phyloP scores from a whole-genome alignment of 495 filamentous ascomycete species.

The Hypoxylon crocopeplum region DNA sequence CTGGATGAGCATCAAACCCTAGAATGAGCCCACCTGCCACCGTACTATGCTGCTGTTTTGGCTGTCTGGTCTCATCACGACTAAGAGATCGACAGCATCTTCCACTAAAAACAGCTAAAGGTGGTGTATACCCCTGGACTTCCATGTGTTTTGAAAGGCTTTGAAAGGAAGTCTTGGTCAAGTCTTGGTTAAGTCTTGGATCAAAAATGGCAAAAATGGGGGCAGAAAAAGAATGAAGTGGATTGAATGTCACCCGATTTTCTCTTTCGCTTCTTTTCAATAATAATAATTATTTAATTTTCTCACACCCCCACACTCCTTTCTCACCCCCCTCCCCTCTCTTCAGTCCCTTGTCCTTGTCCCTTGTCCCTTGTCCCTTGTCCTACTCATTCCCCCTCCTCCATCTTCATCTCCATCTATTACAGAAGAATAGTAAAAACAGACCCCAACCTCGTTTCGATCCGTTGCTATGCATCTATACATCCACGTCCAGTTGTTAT shows the following conservation, averaged over 20 bases:
- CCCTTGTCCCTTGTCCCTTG: background rate
- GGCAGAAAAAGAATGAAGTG: background rate
- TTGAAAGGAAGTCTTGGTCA: background rate
- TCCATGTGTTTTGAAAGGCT: constrained; percentile 2
- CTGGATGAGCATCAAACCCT: too few relatives aligned
- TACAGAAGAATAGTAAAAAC: too few relatives aligned
- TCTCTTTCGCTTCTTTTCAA: constrained; percentile 1
- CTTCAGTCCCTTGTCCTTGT: too few relatives aligned
- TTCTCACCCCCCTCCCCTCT: background rate
- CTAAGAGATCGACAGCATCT: constrained; percentile 6
- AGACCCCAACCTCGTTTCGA: background rate
- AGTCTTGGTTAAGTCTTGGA: background rate
- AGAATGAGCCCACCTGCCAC: too few relatives aligned
- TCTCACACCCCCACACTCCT: constrained; percentile 8
- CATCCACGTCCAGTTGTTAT: background rate
- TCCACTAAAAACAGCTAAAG: constrained; percentile 4
- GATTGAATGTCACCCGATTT: constrained; percentile 18
- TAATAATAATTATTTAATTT: background rate
- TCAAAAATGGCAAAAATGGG: too few relatives aligned
- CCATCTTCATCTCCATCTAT: background rate
- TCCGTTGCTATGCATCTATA: constrained; percentile 19
- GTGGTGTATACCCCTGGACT: background rate
- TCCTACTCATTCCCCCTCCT: constrained; percentile 4
- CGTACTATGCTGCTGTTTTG: too few relatives aligned
- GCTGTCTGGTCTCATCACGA: background rate